Evolutionary conservation across 129 eudicot species (phyloP).

Genomic region (Centaurea solstitialis): DNA sequence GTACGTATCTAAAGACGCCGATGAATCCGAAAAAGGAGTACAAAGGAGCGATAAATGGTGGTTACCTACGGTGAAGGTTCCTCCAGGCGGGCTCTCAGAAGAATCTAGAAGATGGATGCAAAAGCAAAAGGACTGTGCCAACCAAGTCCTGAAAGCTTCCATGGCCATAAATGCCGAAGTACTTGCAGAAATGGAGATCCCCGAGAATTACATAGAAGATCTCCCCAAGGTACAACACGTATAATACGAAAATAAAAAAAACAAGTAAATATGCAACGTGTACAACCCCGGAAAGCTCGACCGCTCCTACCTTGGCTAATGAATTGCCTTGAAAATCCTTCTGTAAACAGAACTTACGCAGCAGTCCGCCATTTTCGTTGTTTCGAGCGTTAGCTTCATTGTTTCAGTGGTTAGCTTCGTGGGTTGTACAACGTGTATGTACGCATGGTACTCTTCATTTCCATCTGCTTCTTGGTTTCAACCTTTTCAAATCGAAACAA

Average conservation of each 20-base stretch:
- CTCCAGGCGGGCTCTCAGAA: constrained; percentile 68
- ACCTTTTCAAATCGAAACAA: background rate
- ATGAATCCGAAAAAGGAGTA: constrained; percentile 69
- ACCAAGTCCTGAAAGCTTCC: constrained; percentile 87
- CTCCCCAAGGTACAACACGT: constrained; percentile 54
- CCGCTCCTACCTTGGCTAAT: background rate
- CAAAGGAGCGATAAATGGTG: constrained; percentile 82
- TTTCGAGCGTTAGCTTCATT: constrained; percentile 4
- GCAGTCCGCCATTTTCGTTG: background rate
- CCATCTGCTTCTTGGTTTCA: background rate
- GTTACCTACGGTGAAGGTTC: constrained; percentile 77
- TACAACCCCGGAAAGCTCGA: constrained; percentile 5
- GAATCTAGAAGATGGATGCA: constrained; percentile 62
- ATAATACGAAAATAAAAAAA: background rate
- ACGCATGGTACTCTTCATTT: constrained; percentile 16
- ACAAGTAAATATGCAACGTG: constrained; percentile 4
- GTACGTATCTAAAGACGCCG: constrained; percentile 71
- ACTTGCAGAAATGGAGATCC: constrained; percentile 76
- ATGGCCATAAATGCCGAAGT: constrained; percentile 86
- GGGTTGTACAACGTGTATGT: constrained; percentile 24
- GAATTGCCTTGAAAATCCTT: constrained; percentile 7
- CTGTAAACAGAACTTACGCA: constrained; percentile 3
- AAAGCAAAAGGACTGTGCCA: constrained; percentile 74
- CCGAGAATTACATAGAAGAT: constrained; percentile 65
- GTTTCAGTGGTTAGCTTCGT: constrained; percentile 16